Evolutionary conservation across 2,329 filamentous ascomycete species (phyloP).

Genomic region (Tolypocladium pustulatum): DNA sequence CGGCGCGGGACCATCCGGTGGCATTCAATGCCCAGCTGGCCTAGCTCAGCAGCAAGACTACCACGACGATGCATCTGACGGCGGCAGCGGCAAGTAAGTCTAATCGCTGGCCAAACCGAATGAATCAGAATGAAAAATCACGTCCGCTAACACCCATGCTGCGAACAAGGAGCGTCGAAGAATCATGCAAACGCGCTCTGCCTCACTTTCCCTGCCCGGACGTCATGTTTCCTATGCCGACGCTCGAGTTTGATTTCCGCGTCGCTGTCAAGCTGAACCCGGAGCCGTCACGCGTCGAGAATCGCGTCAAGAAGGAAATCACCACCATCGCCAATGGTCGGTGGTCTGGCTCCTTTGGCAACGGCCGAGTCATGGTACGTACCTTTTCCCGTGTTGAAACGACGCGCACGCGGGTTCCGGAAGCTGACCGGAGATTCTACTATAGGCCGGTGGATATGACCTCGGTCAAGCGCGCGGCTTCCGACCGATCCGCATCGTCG

Average conservation of each 20-base stretch:
- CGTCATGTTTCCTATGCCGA: constrained; percentile 33
- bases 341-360: constrained; percentile 38
- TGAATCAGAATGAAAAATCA: not conserved
- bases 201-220: constrained; percentile 30
- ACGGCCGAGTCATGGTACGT: constrained; percentile 34
- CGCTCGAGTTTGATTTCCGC: constrained; percentile 38
- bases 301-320: constrained; percentile 35
- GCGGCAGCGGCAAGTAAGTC: not conserved
- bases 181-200: constrained; percentile 25
- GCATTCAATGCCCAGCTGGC: not conserved
- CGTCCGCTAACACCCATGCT: not conserved
- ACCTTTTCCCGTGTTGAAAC: too few species aligned
- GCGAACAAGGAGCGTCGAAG: constrained; percentile 21
- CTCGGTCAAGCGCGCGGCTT: constrained; percentile 29
- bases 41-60: not conserved
- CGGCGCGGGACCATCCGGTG: not conserved
- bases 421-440: constrained; percentile 7
- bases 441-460: constrained; percentile 30
- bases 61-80: not conserved
- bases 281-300: constrained; percentile 30
- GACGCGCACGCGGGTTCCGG: not conserved
- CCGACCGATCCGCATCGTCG: constrained; percentile 30
- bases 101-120: not conserved
- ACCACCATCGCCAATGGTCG: constrained; percentile 35
- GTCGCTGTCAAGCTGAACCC: constrained; percentile 35